Conservation (phyloP, 2,329 filamentous ascomycete genomes). For the Trichoderma endophyticum region DNA sequence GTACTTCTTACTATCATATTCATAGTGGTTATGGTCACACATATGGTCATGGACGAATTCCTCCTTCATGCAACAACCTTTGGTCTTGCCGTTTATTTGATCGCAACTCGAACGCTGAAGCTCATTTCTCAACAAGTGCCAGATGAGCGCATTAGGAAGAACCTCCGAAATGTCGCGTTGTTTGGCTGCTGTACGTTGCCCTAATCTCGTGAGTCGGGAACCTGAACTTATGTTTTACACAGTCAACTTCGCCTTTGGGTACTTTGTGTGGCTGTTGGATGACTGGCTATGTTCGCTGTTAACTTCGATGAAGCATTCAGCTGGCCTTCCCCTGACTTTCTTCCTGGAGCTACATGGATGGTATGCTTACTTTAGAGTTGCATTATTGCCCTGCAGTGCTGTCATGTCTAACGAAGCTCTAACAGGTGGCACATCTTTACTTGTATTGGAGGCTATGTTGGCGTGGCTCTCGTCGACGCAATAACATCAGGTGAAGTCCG, state of each 20-base stretch:
- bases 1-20: constrained; percentile 26
- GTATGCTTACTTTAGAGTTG: constrained; percentile 26
- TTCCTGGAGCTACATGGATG: constrained; percentile 42
- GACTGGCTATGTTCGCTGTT: constrained; percentile 33
- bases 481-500: constrained; percentile 34
- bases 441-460: constrained; percentile 40
- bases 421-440: constrained; percentile 41
- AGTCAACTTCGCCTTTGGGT: constrained; percentile 36
- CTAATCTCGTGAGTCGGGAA: background rate
- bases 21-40: constrained; percentile 37
- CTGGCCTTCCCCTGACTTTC: constrained; percentile 39
- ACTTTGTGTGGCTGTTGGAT: constrained; percentile 40
- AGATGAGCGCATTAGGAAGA: constrained; percentile 25
- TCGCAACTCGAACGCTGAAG: constrained; percentile 30
- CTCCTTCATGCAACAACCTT: constrained; percentile 38
- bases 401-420: constrained; percentile 17
- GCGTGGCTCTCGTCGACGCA: constrained; percentile 37
- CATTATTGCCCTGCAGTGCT: no score
- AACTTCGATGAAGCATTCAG: constrained; percentile 25
- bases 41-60: constrained; percentile 44
- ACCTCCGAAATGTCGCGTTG: constrained; percentile 20
- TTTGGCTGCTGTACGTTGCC: background rate
- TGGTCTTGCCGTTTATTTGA: constrained; percentile 34
- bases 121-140: constrained; percentile 34
- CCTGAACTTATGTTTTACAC: background rate